Base-by-base conservation (phyloP, 441 rosid genomes). In the Pelargonium australe region DNA sequence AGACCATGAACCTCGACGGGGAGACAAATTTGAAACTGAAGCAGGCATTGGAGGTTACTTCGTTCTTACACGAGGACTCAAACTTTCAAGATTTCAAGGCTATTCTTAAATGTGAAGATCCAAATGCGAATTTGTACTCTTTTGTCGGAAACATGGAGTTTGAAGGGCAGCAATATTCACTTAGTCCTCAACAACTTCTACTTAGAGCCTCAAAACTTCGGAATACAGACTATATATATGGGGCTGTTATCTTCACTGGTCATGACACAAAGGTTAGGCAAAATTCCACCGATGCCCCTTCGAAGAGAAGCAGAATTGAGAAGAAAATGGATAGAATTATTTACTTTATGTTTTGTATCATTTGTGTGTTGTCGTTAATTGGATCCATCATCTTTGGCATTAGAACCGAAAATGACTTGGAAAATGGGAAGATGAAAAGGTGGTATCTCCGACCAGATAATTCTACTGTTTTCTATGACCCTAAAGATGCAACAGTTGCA, bases 1-100 rank as follows among this genome's bases (percentile, higher is more conserved):
- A 86, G 80, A 86, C 94, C 66, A 88, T 81, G 89, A 88, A 88
- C 73, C 91, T 88, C 17, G 94, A 88, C 13, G 94, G 94, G 9
- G 94, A 88, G 77, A 88, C 91, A 44, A 88, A 88, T 77, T 80
- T 88, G 71, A 88, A 88, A 75, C 73, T 88, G 41, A 86, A 88
- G 77, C 89, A 88, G 70, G 86, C 85, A 4, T 72, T 82, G 57
- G 94, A 88, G 68, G 84, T 73, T 37, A 88, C 94, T 43, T 85
- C 88, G 7, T 67, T 66, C 53, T 78, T 88, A 65, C 80, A 80
- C 0, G 88, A 82, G 66, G 88, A 85, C 72, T 75, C 81, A 1
- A 70, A 79, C 62, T 85, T 86, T 69, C 60, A 66, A 20, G 84
- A 85, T 19, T 84, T 88, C 11, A 85, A 72, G 71, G 88, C 86